A percentile compares a stretch with the other conserved stretches of the same genome.
phyloP scores from a whole-genome alignment of 2,329 filamentous ascomycete species.

The Colletotrichum navitas region DNA sequence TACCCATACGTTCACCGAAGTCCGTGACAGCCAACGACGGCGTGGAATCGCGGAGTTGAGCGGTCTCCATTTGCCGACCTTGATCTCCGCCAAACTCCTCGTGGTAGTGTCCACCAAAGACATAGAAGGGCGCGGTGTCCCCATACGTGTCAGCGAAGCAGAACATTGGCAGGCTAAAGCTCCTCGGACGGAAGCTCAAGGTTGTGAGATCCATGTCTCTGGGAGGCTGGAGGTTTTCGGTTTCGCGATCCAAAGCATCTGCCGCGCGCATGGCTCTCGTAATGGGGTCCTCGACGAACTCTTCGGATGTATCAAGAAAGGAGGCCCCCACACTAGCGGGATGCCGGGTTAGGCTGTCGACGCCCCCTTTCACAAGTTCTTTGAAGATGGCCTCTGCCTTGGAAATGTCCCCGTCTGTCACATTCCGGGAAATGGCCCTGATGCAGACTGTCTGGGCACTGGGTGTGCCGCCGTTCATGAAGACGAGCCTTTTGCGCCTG shows the following conservation, averaged over 20 bases:
- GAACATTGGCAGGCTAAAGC: conserved; percentile 64
- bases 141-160: conserved; percentile 58
- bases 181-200: conserved; percentile 55
- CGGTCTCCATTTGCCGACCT: not conserved
- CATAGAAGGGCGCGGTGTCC: conserved; percentile 61
- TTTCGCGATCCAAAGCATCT: conserved; percentile 68
- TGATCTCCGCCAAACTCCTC: conserved; percentile 10
- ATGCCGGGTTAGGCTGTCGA: conserved; percentile 53
- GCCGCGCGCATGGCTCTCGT: conserved; percentile 70
- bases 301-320: conserved; percentile 22
- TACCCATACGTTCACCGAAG: conserved; percentile 79
- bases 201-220: conserved; percentile 62
- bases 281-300: conserved; percentile 60
- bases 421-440: conserved; percentile 63
- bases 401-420: conserved; percentile 62
- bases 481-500: conserved; percentile 67
- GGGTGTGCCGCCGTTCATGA: conserved; percentile 70
- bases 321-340: conserved; percentile 24
- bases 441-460: conserved; percentile 68
- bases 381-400: conserved; percentile 66
- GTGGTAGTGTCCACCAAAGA: conserved; percentile 55
- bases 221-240: conserved; percentile 64
- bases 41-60: conserved; percentile 19
- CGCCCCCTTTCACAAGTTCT: conserved; percentile 63
- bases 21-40: conserved; percentile 50